A percentile compares a stretch with the other conserved stretches of the same genome.
phyloP scores from a whole-genome alignment of 345 rosid species.

The Euphorbia tirucalli region DNA sequence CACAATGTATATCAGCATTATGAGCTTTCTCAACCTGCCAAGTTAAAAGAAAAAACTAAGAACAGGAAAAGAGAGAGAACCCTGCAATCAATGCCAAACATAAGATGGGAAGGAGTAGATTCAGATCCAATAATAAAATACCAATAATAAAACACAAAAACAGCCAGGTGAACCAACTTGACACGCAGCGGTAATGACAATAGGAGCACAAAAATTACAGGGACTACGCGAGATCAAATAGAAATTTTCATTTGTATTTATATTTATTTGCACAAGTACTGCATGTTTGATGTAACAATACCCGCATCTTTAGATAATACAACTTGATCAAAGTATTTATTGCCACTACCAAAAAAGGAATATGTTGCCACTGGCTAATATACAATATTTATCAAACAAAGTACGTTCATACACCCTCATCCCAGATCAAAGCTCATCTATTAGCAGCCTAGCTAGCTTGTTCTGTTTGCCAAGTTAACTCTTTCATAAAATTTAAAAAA shows the following conservation, averaged over 20 bases:
- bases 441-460: neutral
- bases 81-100: neutral
- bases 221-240: neutral
- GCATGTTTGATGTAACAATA: neutral
- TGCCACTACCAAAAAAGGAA: neutral
- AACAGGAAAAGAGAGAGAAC: neutral
- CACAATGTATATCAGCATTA: conserved; percentile 63
- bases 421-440: neutral
- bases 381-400: too few species aligned
- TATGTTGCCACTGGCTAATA: too few species aligned
- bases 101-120: neutral
- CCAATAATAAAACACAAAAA: neutral
- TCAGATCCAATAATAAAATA: neutral
- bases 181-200: neutral
- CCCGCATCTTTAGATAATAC: neutral
- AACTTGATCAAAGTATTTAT: neutral
- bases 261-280: neutral
- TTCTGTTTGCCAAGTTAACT: neutral
- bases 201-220: neutral
- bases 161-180: neutral
- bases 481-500: too few species aligned
- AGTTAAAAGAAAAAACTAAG: neutral
- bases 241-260: neutral
- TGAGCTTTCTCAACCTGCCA: conserved; percentile 69
- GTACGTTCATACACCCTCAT: neutral